Conservation (phyloP, 768 basidiomycete genomes). For the Favolaschia claudopus region DNA sequence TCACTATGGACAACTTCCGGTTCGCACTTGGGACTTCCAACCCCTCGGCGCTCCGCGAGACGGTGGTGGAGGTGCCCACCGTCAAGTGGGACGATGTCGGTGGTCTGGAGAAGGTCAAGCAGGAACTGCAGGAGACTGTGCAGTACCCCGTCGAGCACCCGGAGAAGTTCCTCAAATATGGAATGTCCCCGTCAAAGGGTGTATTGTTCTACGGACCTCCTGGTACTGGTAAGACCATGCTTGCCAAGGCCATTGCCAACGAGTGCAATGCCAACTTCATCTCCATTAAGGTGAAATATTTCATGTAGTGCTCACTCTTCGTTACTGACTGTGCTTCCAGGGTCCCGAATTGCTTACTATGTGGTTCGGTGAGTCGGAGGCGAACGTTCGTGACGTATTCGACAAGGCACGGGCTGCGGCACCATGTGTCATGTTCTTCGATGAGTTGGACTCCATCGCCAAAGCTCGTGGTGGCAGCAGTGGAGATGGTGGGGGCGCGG, state of each 20-base stretch:
- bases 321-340: slow-evolving; percentile 42
- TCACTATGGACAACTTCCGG: slow-evolving; percentile 99
- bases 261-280: slow-evolving; percentile 99
- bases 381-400: slow-evolving; percentile 99
- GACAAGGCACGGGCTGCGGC: slow-evolving; percentile 99
- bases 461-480: slow-evolving; percentile 89
- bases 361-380: slow-evolving; percentile 99
- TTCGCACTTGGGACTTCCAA: slow-evolving; percentile 98
- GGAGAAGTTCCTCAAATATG: slow-evolving; percentile 99
- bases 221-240: slow-evolving; percentile 98
- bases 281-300: slow-evolving; percentile 82
- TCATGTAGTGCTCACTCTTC: background rate
- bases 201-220: slow-evolving; percentile 99
- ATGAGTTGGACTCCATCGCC: slow-evolving; percentile 98
- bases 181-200: slow-evolving; percentile 99
- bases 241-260: slow-evolving; percentile 99
- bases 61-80: slow-evolving; percentile 98
- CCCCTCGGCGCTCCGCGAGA: slow-evolving; percentile 98
- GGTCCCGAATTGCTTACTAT: slow-evolving; percentile 98
- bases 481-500: slow-evolving; percentile 95
- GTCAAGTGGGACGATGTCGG: slow-evolving; percentile 99
- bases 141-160: slow-evolving; percentile 99
- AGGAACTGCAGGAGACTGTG: slow-evolving; percentile 98
- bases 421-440: slow-evolving; percentile 99
- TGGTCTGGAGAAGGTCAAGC: slow-evolving; percentile 99